These are phyloP conservation scores for Earliella scabrosa DNA, from an alignment of 1,284 basidiomycete genomes.

Conservation along the genomic window DNA sequence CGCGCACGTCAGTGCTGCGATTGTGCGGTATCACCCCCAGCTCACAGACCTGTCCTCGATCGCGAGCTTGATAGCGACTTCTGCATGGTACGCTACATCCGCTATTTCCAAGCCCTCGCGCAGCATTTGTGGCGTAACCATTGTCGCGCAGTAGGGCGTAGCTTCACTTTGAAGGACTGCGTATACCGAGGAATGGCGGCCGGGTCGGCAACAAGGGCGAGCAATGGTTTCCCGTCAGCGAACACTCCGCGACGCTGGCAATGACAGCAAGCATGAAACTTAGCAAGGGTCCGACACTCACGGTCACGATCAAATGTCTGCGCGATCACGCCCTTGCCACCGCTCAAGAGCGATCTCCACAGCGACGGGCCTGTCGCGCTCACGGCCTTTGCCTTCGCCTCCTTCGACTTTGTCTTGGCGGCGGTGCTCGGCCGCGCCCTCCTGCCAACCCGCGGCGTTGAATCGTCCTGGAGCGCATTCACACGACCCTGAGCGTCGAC, in stretches of 20 bases:
- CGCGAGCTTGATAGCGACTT: constrained; percentile 22
- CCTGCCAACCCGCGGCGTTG: background rate
- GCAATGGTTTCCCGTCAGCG: no score
- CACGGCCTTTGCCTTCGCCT: background rate
- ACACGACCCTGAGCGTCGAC: constrained; percentile 9
- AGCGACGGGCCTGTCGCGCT: constrained; percentile 9
- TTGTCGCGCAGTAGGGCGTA: constrained; percentile 23
- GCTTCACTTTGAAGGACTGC: constrained; percentile 19
- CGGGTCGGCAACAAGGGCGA: constrained; percentile 3
- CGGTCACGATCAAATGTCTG: constrained; percentile 27
- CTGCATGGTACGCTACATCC: constrained; percentile 27
- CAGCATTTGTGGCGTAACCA: constrained; percentile 25
- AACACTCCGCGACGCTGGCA: background rate
- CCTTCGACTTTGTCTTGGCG: constrained; percentile 8
- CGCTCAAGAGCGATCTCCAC: constrained; percentile 21
- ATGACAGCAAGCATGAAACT: constrained; percentile 11
- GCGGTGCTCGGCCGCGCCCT: constrained; percentile 4
- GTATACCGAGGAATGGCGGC: constrained; percentile 3
- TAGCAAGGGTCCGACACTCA: constrained; percentile 19
- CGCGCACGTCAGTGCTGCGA: background rate
- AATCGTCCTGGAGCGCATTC: background rate
- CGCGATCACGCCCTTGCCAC: constrained; percentile 20
- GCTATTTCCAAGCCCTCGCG: constrained; percentile 15
- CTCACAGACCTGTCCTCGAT: constrained; percentile 20
- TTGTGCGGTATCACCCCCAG: background rate